phyloP scores from a whole-genome alignment of 2,329 filamentous ascomycete species.

The Pseudogymnoascus sp. region DNA sequence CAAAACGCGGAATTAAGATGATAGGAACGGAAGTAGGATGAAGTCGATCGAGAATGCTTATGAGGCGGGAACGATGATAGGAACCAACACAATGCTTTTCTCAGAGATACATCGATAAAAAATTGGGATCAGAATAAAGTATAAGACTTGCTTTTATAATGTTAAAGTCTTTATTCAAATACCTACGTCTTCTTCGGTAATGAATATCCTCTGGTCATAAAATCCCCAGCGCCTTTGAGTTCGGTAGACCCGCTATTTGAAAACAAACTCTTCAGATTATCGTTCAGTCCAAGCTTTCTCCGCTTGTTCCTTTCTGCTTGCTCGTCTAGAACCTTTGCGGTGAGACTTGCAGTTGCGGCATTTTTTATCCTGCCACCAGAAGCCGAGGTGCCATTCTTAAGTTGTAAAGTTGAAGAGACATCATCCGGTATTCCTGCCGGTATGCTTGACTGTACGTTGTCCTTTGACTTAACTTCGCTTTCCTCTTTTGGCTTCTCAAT shows the following conservation, averaged over 20 bases:
- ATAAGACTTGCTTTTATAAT: neutral
- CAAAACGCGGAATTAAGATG: neutral
- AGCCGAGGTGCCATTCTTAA: constrained; percentile 30
- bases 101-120: neutral
- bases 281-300: constrained; percentile 56
- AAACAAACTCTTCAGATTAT: constrained; percentile 49
- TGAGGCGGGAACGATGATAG: neutral
- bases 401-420: constrained; percentile 16
- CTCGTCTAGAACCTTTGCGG: constrained; percentile 78
- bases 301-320: constrained; percentile 76
- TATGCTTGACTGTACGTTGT: constrained; percentile 20
- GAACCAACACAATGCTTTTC: neutral
- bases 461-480: constrained; percentile 26
- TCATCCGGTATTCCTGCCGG: constrained; percentile 23
- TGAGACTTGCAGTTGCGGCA: constrained; percentile 73
- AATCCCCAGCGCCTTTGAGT: constrained; percentile 37
- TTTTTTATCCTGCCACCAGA: constrained; percentile 69
- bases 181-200: constrained; percentile 38
- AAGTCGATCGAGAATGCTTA: neutral
- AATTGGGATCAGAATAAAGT: neutral
- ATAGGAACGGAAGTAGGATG: neutral
- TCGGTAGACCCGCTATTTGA: constrained; percentile 36
- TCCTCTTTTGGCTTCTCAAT: constrained; percentile 21
- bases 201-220: constrained; percentile 52
- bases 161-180: neutral